Evolutionary conservation across 306 rosid genomes (phyloP).

Genomic region (Lupinus albus): DNA sequence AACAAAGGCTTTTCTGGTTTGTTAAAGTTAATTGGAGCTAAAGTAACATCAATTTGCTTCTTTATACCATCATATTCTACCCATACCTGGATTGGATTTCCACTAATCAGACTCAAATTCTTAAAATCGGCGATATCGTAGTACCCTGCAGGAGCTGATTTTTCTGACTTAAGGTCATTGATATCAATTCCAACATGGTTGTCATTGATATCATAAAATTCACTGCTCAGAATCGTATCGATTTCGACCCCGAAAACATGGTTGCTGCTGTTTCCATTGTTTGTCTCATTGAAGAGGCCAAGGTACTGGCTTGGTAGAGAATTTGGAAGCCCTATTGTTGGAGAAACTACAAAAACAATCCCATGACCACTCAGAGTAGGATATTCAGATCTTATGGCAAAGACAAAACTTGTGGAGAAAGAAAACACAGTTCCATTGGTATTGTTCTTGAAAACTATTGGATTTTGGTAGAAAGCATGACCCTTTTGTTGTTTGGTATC

Average conservation of each 20-base stretch:
- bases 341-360: constrained; percentile 58
- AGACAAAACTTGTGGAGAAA: constrained; percentile 66
- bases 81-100: constrained; percentile 61
- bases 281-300: constrained; percentile 57
- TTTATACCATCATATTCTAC: constrained; percentile 59
- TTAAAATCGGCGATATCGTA: constrained; percentile 30
- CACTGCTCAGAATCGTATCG: constrained; percentile 51
- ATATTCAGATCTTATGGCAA: constrained; percentile 51
- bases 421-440: constrained; percentile 42
- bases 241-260: constrained; percentile 62
- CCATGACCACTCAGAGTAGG: constrained; percentile 60
- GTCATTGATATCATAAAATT: constrained; percentile 60
- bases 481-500: constrained; percentile 49
- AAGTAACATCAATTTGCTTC: constrained; percentile 52
- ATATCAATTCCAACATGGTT: constrained; percentile 75
- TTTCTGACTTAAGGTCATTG: constrained; percentile 47
- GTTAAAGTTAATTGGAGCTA: constrained; percentile 47
- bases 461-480: constrained; percentile 57
- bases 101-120: constrained; percentile 55
- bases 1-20: constrained; percentile 62
- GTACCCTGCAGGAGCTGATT: constrained; percentile 50
- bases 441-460: constrained; percentile 54
- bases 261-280: constrained; percentile 50
- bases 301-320: constrained; percentile 52
- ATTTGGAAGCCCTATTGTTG: constrained; percentile 48